Evolutionary conservation across 176 grass and related monocot species (phyloP).

Genomic region (Zizania latifolia): DNA sequence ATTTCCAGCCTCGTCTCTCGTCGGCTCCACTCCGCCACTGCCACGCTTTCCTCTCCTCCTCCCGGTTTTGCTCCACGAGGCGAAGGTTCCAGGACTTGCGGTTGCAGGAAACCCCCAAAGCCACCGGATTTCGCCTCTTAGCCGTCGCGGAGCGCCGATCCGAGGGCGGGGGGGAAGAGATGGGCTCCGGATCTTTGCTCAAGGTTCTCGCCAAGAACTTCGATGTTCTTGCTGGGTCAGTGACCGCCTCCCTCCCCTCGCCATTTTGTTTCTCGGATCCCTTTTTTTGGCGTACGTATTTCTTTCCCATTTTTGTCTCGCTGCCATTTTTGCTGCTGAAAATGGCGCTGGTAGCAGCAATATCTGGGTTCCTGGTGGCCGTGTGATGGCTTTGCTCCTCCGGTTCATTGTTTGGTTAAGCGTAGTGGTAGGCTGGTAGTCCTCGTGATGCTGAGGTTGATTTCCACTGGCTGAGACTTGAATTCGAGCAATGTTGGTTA

Average conservation of each 20-base stretch:
- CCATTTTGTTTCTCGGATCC: background rate
- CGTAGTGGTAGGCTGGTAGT: background rate
- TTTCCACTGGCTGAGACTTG: too few species aligned
- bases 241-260: background rate
- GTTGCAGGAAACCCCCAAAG: background rate
- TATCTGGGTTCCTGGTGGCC: background rate
- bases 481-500: background rate
- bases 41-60: constrained; percentile 31
- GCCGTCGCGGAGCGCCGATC: too few species aligned
- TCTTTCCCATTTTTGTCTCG: background rate
- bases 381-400: background rate
- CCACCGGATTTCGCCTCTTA: background rate
- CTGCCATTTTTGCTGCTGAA: background rate
- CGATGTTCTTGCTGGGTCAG: constrained; percentile 68
- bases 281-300: background rate
- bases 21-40: background rate
- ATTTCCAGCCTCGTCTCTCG: too few species aligned
- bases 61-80: constrained; percentile 9
- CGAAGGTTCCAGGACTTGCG: too few species aligned
- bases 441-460: background rate
- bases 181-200: constrained; percentile 56
- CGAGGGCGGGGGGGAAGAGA: background rate
- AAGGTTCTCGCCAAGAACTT: constrained; percentile 62
- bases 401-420: background rate
- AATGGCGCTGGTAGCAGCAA: background rate